Percentiles rank a stretch among this genome's conserved stretches.
These are phyloP conservation scores for Podospora fimiseda DNA, from an alignment of 495 filamentous ascomycete species.

Conservation along the genomic window DNA sequence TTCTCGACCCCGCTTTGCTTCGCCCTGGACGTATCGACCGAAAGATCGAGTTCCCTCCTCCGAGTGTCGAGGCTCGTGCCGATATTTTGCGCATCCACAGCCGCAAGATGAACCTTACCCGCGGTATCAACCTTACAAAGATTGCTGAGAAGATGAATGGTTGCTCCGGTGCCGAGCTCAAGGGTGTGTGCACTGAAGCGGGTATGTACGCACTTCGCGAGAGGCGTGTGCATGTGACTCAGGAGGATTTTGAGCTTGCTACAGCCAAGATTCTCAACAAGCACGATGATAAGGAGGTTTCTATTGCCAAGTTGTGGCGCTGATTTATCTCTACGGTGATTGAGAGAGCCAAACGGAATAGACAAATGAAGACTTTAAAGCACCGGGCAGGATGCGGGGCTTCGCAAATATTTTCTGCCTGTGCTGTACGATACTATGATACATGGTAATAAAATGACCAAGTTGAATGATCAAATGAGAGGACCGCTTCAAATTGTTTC, in stretches of 20 bases:
- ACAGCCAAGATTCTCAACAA: slow-evolving; percentile 99
- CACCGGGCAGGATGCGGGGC: too few species aligned
- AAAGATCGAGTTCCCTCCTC: slow-evolving; percentile 99
- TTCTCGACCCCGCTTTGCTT: slow-evolving; percentile 89
- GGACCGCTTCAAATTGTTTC: too few species aligned
- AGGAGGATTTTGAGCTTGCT: slow-evolving; percentile 98
- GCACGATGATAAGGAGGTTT: slow-evolving; percentile 94
- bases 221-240: slow-evolving; percentile 92
- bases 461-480: too few species aligned
- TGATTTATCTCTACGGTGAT: slow-evolving; percentile 8
- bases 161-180: slow-evolving; percentile 92
- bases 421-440: too few species aligned
- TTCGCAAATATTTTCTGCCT: too few species aligned
- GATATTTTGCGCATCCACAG: slow-evolving; percentile 97
- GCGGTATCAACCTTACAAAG: slow-evolving; percentile 96
- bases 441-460: too few species aligned
- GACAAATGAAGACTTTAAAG: too few species aligned
- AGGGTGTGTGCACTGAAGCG: slow-evolving; percentile 94
- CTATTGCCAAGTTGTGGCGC: slow-evolving; percentile 33
- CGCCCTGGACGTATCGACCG: slow-evolving; percentile 94
- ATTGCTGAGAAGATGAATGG: slow-evolving; percentile 99
- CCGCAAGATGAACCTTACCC: slow-evolving; percentile 94
- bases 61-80: slow-evolving; percentile 92
- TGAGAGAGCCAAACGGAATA: neutral
- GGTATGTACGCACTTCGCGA: slow-evolving; percentile 97